Conservation (phyloP, 2,329 filamentous ascomycete genomes). For the Pseudogymnoascus sp. region DNA sequence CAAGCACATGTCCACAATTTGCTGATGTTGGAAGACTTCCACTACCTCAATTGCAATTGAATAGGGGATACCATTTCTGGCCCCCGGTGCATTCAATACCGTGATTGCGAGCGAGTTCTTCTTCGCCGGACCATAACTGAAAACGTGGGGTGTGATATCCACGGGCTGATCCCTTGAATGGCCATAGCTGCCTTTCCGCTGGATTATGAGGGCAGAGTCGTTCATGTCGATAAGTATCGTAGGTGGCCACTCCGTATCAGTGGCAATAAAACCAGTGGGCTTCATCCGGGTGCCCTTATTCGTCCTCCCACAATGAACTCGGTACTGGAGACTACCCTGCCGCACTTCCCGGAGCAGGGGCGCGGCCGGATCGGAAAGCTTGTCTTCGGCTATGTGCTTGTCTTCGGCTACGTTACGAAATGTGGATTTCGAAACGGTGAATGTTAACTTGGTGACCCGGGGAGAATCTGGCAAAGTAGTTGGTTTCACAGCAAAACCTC, state of each 20-base stretch:
- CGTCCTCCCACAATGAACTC: conserved; percentile 55
- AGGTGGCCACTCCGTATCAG: conserved; percentile 63
- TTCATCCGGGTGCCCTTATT: conserved; percentile 25
- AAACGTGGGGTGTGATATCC: conserved; percentile 55
- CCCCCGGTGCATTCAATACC: conserved; percentile 29
- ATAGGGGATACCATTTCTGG: conserved; percentile 36
- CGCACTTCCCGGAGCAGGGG: conserved; percentile 29
- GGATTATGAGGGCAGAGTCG: conserved; percentile 43
- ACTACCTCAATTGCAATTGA: conserved; percentile 65
- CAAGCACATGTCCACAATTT: conserved; percentile 36
- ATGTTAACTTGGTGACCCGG: conserved; percentile 30
- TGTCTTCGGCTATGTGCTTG: conserved; percentile 21
- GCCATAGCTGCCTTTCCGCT: conserved; percentile 63
- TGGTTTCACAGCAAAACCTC: conserved; percentile 43
- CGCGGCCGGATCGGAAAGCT: conserved; percentile 12
- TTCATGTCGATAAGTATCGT: conserved; percentile 65
- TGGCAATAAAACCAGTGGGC: conserved; percentile 48
- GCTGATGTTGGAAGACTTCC: conserved; percentile 42
- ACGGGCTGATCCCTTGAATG: conserved; percentile 58
- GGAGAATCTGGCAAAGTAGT: conserved; percentile 19
- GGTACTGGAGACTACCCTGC: conserved; percentile 52
- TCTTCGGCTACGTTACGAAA: conserved; percentile 22
- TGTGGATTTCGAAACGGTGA: conserved; percentile 23
- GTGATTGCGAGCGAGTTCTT: conserved; percentile 53
- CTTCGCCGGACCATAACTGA: conserved; percentile 18